A percentile compares a stretch with the other conserved stretches of the same genome.
Conservation (phyloP, 768 basidiomycete species). For the Leccinum imitatum region DNA sequence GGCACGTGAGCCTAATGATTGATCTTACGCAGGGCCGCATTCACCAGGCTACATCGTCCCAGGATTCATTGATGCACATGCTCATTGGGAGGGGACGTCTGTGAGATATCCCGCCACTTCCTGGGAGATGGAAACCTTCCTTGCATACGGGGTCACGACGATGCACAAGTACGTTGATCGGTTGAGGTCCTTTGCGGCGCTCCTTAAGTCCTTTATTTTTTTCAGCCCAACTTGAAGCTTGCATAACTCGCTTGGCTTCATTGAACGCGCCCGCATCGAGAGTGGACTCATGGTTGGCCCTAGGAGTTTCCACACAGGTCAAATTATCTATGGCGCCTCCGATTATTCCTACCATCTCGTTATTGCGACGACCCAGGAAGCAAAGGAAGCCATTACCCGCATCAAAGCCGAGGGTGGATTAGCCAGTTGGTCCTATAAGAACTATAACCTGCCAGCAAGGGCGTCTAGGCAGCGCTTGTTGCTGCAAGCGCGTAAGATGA, state of each 20-base stretch:
- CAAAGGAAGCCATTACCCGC: constrained; percentile 60
- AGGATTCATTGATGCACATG: constrained; percentile 76
- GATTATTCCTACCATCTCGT: constrained; percentile 63
- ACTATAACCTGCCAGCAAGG: constrained; percentile 72
- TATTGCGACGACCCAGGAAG: constrained; percentile 62
- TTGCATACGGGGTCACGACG: constrained; percentile 75
- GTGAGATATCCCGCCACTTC: constrained; percentile 59
- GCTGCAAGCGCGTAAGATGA: constrained; percentile 56
- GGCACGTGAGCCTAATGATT: neutral
- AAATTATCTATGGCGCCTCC: constrained; percentile 47
- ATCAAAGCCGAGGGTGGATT: constrained; percentile 74
- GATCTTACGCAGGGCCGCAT: constrained; percentile 4
- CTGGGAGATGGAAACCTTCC: constrained; percentile 75
- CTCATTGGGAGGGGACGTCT: constrained; percentile 65
- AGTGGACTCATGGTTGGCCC: constrained; percentile 68
- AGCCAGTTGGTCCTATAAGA: constrained; percentile 73
- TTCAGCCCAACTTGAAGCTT: constrained; percentile 53
- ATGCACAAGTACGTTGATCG: constrained; percentile 60
- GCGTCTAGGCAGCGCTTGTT: constrained; percentile 69
- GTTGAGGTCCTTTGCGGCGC: neutral
- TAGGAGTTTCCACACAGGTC: constrained; percentile 70
- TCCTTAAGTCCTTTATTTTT: neutral
- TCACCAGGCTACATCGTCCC: constrained; percentile 59
- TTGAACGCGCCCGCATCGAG: constrained; percentile 67
- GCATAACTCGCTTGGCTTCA: constrained; percentile 58